Conservation (phyloP, 306 rosid genomes). For the Citrullus colocynthis region DNA sequence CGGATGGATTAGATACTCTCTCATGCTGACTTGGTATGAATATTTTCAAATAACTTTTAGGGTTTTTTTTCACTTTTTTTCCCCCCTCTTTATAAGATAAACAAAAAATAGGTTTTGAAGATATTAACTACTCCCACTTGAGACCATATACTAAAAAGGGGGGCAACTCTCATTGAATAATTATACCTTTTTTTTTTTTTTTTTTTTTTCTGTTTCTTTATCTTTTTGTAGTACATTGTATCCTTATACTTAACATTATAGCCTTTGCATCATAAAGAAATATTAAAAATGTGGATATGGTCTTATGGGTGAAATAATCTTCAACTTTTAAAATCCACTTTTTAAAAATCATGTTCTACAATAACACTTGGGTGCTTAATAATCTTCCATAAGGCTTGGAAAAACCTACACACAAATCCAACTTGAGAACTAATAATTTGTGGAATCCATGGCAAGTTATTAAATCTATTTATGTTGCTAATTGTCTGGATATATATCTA, state of each 20-base stretch:
- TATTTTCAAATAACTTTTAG: too few species aligned
- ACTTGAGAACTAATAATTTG: neutral
- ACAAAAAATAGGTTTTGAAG: neutral
- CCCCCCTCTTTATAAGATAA: too few species aligned
- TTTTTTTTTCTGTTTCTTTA: too few species aligned
- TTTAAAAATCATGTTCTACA: neutral
- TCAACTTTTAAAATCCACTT: neutral
- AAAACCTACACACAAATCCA: neutral
- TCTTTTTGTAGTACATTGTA: too few species aligned
- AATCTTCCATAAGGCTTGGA: neutral
- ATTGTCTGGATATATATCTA: too few species aligned
- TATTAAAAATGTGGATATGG: neutral
- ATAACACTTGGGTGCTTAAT: neutral
- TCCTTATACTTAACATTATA: neutral
- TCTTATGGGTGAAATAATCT: neutral
- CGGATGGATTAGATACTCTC: too few species aligned
- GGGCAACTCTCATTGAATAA: neutral
- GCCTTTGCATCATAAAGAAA: neutral
- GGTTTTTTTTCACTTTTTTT: too few species aligned
- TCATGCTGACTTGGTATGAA: too few species aligned
- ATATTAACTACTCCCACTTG: conserved; percentile 3
- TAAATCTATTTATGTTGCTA: too few species aligned
- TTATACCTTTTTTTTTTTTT: neutral
- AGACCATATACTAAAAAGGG: neutral
- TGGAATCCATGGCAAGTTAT: too few species aligned